Conservation (phyloP, 108 stramenopile genomes). For the Stephanodiscus triporus region DNA sequence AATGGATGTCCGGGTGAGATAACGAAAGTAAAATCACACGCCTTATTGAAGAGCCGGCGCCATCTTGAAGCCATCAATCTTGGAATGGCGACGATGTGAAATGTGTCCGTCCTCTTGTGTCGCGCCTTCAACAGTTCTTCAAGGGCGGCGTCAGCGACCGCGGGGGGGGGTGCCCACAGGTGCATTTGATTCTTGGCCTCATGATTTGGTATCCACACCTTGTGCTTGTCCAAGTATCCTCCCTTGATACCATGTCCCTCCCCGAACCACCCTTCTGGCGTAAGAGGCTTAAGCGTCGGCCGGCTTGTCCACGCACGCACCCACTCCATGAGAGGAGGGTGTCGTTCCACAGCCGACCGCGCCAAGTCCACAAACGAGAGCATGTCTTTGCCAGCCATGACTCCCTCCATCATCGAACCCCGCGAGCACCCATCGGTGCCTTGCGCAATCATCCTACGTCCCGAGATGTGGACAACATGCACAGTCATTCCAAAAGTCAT, state of each 20-base stretch:
- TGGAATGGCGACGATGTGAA: conserved; percentile 27
- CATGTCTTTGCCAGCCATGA: conserved; percentile 26
- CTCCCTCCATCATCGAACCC: conserved; percentile 28
- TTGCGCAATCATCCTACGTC: conserved; percentile 31
- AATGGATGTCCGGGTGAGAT: conserved; percentile 7
- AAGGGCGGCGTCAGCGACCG: conserved; percentile 25
- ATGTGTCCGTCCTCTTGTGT: conserved; percentile 40
- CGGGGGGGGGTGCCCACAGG: conserved; percentile 42
- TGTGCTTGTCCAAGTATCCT: conserved; percentile 10
- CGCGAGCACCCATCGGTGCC: conserved; percentile 17
- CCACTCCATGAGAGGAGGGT: conserved; percentile 18
- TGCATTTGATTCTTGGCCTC: neutral
- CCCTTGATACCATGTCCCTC: conserved; percentile 34
- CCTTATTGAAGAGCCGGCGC: conserved; percentile 23
- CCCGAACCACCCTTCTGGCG: conserved; percentile 32
- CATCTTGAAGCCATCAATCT: conserved; percentile 25
- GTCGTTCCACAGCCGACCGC: conserved; percentile 5
- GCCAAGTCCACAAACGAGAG: conserved; percentile 27
- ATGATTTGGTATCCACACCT: conserved; percentile 26
- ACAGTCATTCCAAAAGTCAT: conserved; percentile 8
- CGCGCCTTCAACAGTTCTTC: conserved; percentile 41
- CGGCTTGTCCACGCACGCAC: conserved; percentile 4
- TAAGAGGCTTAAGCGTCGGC: neutral
- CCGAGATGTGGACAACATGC: conserved; percentile 28
- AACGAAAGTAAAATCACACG: conserved; percentile 25